Evolutionary conservation across 768 basidiomycete species (phyloP).

Genomic region (Phlegmacium glaucopus): DNA sequence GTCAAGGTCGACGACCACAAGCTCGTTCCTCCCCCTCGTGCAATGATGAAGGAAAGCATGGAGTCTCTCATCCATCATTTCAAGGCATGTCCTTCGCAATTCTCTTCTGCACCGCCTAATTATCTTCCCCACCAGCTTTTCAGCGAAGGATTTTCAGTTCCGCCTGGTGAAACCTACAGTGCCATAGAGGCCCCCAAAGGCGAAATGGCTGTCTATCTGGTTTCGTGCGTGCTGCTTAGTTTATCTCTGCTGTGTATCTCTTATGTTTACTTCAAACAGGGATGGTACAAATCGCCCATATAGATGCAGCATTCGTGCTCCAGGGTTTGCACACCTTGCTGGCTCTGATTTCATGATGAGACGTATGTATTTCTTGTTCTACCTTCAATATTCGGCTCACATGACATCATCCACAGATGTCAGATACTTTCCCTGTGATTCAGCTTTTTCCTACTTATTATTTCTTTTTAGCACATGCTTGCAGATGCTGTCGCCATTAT

Average conservation of each 20-base stretch:
- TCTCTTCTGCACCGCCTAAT: not conserved
- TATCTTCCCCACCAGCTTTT: slow-evolving; percentile 57
- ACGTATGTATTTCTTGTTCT: slow-evolving; percentile 46
- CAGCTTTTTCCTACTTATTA: slow-evolving; percentile 16
- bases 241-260: not conserved
- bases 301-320: slow-evolving; percentile 95
- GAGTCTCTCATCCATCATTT: slow-evolving; percentile 98
- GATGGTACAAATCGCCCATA: slow-evolving; percentile 97
- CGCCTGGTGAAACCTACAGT: slow-evolving; percentile 92
- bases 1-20: slow-evolving; percentile 98
- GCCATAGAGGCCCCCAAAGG: slow-evolving; percentile 99
- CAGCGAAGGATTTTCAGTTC: slow-evolving; percentile 95
- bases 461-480: slow-evolving; percentile 65
- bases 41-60: slow-evolving; percentile 99
- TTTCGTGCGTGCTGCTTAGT: slow-evolving; percentile 63
- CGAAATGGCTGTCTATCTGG: slow-evolving; percentile 98
- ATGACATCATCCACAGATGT: slow-evolving; percentile 35
- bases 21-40: slow-evolving; percentile 92
- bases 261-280: slow-evolving; percentile 30
- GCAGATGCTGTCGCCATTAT: slow-evolving; percentile 97
- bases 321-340: slow-evolving; percentile 93
- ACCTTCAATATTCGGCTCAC: slow-evolving; percentile 9
- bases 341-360: slow-evolving; percentile 99
- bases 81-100: slow-evolving; percentile 51
- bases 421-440: slow-evolving; percentile 18